These are phyloP conservation scores for Mycosarcoma mackinlayi DNA, from an alignment of 1,284 basidiomycete species.

Conservation along the genomic window DNA sequence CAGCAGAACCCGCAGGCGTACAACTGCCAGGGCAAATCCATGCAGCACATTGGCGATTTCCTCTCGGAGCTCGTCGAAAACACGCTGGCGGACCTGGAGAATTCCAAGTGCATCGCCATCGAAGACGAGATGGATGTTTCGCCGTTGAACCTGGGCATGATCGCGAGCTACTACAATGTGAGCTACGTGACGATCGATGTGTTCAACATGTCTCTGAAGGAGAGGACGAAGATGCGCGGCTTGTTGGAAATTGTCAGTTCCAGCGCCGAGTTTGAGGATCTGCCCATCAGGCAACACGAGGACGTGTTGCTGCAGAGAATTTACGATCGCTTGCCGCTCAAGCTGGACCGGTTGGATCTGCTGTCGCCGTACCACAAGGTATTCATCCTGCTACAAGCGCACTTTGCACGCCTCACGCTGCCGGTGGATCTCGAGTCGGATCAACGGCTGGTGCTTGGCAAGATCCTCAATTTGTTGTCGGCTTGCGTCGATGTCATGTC, in stretches of 20 bases:
- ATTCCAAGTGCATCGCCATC: conserved; percentile 93
- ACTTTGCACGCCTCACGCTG: conserved; percentile 90
- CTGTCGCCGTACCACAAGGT: conserved; percentile 97
- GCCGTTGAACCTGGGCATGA: conserved; percentile 63
- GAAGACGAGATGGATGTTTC: conserved; percentile 74
- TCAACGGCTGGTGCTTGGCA: conserved; percentile 85
- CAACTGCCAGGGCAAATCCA: conserved; percentile 63
- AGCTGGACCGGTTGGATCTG: conserved; percentile 84
- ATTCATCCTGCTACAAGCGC: conserved; percentile 93
- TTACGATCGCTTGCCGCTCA: conserved; percentile 97
- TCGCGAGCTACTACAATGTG: conserved; percentile 74
- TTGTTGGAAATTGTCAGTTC: conserved; percentile 94
- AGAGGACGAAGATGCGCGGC: conserved; percentile 96
- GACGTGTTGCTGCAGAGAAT: conserved; percentile 74
- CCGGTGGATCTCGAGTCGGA: conserved; percentile 94
- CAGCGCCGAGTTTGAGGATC: conserved; percentile 90
- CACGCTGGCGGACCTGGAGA: conserved; percentile 88
- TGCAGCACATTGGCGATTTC: conserved; percentile 65
- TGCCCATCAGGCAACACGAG: conserved; percentile 81
- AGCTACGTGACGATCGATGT: conserved; percentile 94
- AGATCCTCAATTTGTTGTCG: conserved; percentile 77
- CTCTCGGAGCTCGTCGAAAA: conserved; percentile 94
- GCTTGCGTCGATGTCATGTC: conserved; percentile 97
- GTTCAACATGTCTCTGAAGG: conserved; percentile 93
- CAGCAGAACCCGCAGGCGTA: conserved; percentile 78